Conservation (phyloP, 108 stramenopile species). For the Cyclotella kingstonii region DNA sequence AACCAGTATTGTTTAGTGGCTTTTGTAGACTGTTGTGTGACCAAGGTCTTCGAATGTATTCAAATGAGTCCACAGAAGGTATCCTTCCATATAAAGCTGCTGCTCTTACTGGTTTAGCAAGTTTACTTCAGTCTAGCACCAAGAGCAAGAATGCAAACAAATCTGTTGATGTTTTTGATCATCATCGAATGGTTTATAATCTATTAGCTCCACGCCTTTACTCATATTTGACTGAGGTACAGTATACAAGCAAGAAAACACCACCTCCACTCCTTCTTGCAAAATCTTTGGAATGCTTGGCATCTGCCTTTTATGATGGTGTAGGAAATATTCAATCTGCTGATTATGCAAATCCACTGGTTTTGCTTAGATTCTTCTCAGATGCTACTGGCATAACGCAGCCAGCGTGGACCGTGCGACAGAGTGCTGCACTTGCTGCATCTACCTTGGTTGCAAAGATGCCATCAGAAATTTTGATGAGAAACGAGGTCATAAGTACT, state of each 20-base stretch:
- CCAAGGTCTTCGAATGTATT: conserved; percentile 46
- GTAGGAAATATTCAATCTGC: conserved; percentile 29
- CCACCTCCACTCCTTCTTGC: conserved; percentile 71
- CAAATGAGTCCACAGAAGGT: conserved; percentile 39
- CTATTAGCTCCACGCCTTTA: conserved; percentile 30
- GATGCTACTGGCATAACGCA: conserved; percentile 27
- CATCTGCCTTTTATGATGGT: conserved; percentile 54
- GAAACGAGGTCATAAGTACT: conserved; percentile 29
- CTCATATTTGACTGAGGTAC: conserved; percentile 20
- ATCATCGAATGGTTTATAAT: conserved; percentile 27
- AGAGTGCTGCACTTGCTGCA: conserved; percentile 50
- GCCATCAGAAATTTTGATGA: conserved; percentile 34
- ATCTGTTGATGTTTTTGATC: conserved; percentile 6
- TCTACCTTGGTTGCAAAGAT: conserved; percentile 50
- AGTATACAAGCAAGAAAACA: conserved; percentile 18
- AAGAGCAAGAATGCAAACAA: conserved; percentile 3
- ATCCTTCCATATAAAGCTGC: conserved; percentile 62
- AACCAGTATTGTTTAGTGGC: conserved; percentile 45
- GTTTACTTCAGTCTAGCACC: conserved; percentile 43
- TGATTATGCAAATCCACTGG: conserved; percentile 11
- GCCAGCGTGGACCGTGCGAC: conserved; percentile 46
- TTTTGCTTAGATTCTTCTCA: conserved; percentile 20
- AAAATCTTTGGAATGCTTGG: conserved; percentile 62
- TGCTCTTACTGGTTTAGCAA: conserved; percentile 45
- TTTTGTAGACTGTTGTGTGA: conserved; percentile 60